Conservation (phyloP, 108 stramenopile genomes). For the Discostella pseudostelligera region DNA sequence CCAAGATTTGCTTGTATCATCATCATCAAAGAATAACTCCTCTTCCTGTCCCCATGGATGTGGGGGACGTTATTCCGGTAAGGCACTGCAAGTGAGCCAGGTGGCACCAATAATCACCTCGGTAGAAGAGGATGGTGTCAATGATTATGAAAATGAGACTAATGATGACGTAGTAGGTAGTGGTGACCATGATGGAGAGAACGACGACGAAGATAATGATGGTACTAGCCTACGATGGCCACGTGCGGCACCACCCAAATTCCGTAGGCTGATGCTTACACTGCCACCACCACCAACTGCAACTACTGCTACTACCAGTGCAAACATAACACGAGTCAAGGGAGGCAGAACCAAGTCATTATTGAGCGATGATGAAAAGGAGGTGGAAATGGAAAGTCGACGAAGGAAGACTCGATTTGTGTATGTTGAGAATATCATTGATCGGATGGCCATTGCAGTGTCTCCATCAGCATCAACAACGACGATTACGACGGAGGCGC, state of each 20-base stretch:
- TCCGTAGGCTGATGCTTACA: constrained; percentile 52
- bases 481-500: not conserved
- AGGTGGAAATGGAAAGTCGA: constrained; percentile 39
- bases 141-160: not conserved
- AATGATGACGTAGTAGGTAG: not conserved
- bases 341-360: constrained; percentile 1
- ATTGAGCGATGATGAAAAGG: constrained; percentile 16
- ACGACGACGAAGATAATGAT: not conserved
- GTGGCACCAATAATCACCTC: constrained; percentile 28
- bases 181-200: not conserved
- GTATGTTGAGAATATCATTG: constrained; percentile 54
- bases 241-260: constrained; percentile 81
- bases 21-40: not conserved
- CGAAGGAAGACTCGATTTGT: constrained; percentile 65
- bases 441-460: not conserved
- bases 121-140: not conserved
- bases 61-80: constrained; percentile 36
- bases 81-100: constrained; percentile 53
- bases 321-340: not conserved
- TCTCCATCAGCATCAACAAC: not conserved
- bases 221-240: constrained; percentile 19
- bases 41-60: constrained; percentile 16
- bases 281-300: not conserved
- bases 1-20: constrained; percentile 9
- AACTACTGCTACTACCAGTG: too few relatives aligned